Evolutionary conservation across 768 basidiomycete genomes (phyloP).

Genomic region (Tulasnella sp.): DNA sequence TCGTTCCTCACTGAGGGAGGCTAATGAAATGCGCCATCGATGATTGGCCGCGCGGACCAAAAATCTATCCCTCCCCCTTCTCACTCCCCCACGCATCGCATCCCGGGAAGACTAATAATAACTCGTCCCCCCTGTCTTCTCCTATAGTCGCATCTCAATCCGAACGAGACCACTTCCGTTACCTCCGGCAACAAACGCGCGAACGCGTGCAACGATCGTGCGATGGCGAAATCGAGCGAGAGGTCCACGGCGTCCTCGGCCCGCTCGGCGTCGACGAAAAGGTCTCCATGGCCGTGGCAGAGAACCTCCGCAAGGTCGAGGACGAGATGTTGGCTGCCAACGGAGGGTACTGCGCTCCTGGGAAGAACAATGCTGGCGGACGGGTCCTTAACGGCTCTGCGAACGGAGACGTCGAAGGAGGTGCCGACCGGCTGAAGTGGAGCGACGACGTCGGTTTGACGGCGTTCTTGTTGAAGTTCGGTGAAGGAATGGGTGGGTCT

Average conservation of each 20-base stretch:
- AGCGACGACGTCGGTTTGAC: slow-evolving; percentile 84
- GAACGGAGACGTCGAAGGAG: slow-evolving; percentile 49
- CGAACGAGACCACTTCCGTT: slow-evolving; percentile 93
- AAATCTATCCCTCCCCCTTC: neutral
- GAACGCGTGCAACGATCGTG: slow-evolving; percentile 87
- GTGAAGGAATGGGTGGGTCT: slow-evolving; percentile 80
- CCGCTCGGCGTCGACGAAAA: slow-evolving; percentile 88
- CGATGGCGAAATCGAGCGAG: slow-evolving; percentile 94
- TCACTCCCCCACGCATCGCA: neutral
- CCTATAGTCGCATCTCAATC: slow-evolving; percentile 80
- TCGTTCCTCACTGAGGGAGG: neutral
- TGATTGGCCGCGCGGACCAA: neutral
- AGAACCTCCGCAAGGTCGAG: slow-evolving; percentile 59
- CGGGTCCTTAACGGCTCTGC: slow-evolving; percentile 32
- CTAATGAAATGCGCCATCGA: neutral
- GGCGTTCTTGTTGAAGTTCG: slow-evolving; percentile 93
- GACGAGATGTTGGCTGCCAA: slow-evolving; percentile 54
- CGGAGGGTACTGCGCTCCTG: slow-evolving; percentile 16
- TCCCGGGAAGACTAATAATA: neutral
- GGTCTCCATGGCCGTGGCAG: slow-evolving; percentile 77
- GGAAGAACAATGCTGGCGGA: slow-evolving; percentile 27
- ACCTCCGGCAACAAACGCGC: slow-evolving; percentile 70
- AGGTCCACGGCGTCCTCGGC: slow-evolving; percentile 84
- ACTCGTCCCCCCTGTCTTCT: neutral
- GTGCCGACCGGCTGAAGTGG: slow-evolving; percentile 58